A percentile compares a stretch with the other conserved stretches of the same genome.
Evolutionary conservation across 805 yeast species (phyloP).

Genomic region (Monosporozyma servazzii): DNA sequence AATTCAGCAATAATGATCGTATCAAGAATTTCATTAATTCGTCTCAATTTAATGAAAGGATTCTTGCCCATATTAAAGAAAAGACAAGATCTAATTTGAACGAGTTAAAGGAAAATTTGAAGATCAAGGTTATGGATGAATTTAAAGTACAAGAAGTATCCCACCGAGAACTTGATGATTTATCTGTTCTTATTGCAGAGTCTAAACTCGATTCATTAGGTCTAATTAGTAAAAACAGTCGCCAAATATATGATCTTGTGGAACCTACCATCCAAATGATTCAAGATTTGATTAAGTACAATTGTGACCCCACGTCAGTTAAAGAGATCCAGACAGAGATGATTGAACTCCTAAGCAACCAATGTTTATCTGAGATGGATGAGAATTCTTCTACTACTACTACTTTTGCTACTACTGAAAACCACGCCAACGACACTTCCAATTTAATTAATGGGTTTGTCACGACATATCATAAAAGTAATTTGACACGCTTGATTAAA

Average conservation of each 20-base stretch:
- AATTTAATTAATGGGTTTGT: background rate
- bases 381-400: background rate
- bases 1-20: background rate
- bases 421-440: background rate
- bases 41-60: background rate
- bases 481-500: background rate
- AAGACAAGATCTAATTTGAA: background rate
- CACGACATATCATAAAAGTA: background rate
- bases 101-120: background rate
- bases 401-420: background rate
- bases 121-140: background rate
- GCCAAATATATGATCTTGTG: slow-evolving; percentile 3
- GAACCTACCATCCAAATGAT: slow-evolving; percentile 4
- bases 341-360: background rate
- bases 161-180: slow-evolving; percentile 1
- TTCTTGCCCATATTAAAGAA: slow-evolving; percentile 4
- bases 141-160: background rate
- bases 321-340: background rate
- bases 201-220: slow-evolving; percentile 9
- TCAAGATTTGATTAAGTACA: slow-evolving; percentile 5
- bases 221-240: slow-evolving; percentile 1
- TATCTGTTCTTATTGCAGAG: slow-evolving; percentile 2
- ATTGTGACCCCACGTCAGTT: slow-evolving; percentile 1
- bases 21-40: background rate
- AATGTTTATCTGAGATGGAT: background rate